These are phyloP conservation scores for Lentinula novae-zelandiae DNA, from an alignment of 1,284 basidiomycete genomes.

Conservation along the genomic window DNA sequence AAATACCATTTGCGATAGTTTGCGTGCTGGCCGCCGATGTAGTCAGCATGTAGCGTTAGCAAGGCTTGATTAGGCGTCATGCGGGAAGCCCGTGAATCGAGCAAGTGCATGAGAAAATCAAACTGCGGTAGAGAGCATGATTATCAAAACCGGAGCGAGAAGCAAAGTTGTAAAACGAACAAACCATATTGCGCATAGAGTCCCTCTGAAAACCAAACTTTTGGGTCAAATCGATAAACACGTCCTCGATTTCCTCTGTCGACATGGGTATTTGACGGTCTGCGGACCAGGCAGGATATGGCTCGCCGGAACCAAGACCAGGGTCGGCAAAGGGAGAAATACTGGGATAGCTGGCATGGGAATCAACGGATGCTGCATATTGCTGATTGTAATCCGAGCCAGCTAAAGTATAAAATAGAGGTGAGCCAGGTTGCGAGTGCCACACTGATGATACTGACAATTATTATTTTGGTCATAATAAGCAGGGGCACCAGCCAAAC, in stretches of 20 bases:
- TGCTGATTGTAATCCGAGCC: slow-evolving; percentile 42
- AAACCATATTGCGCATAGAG: slow-evolving; percentile 86
- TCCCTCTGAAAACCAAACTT: slow-evolving; percentile 99
- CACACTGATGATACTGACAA: slow-evolving; percentile 18
- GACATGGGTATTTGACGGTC: slow-evolving; percentile 95
- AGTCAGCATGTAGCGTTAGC: slow-evolving; percentile 95
- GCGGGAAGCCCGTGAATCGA: slow-evolving; percentile 95
- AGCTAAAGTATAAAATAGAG: slow-evolving; percentile 1
- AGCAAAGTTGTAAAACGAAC: slow-evolving; percentile 21
- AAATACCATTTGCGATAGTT: slow-evolving; percentile 99
- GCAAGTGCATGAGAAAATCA: slow-evolving; percentile 97
- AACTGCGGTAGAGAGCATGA: slow-evolving; percentile 49
- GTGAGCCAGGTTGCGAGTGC: neutral
- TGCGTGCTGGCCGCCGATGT: slow-evolving; percentile 96
- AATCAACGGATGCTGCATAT: slow-evolving; percentile 53
- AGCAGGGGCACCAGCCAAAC: slow-evolving; percentile 45
- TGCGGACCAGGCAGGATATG: slow-evolving; percentile 93
- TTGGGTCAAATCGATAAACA: slow-evolving; percentile 97
- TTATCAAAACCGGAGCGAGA: slow-evolving; percentile 4
- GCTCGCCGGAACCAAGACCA: slow-evolving; percentile 57
- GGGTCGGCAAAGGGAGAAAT: slow-evolving; percentile 59
- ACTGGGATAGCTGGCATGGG: slow-evolving; percentile 52
- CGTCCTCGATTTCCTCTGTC: slow-evolving; percentile 98
- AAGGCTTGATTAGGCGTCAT: slow-evolving; percentile 98
- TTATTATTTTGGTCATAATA: slow-evolving; percentile 40